These are phyloP conservation scores for Kodamaea arcana DNA, from an alignment of 1,139 yeast genomes.

Conservation along the genomic window DNA sequence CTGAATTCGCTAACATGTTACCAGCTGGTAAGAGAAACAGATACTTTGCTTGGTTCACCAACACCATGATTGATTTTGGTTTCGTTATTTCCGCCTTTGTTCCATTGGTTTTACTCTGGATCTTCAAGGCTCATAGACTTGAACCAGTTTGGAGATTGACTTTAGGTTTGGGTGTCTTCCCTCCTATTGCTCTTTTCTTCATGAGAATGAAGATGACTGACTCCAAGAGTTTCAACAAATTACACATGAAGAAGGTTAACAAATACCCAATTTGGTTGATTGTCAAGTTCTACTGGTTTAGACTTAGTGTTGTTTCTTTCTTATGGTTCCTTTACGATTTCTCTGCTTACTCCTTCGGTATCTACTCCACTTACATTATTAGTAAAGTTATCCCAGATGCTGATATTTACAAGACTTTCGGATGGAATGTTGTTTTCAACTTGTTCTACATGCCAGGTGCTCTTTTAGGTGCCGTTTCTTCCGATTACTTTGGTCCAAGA, in stretches of 20 bases:
- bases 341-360: slow-evolving; percentile 81
- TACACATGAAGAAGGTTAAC: slow-evolving; percentile 59
- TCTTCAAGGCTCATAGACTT: slow-evolving; percentile 65
- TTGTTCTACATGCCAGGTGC: slow-evolving; percentile 89
- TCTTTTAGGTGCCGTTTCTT: slow-evolving; percentile 70
- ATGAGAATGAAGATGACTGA: slow-evolving; percentile 74
- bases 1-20: slow-evolving; percentile 80
- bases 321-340: slow-evolving; percentile 94
- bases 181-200: slow-evolving; percentile 74
- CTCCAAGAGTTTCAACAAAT: slow-evolving; percentile 64
- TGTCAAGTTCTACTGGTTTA: slow-evolving; percentile 80
- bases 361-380: slow-evolving; percentile 72
- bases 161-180: slow-evolving; percentile 87
- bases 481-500: slow-evolving; percentile 91
- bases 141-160: slow-evolving; percentile 88
- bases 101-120: slow-evolving; percentile 86
- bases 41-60: slow-evolving; percentile 86
- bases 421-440: slow-evolving; percentile 90
- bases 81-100: slow-evolving; percentile 82
- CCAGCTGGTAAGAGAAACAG: slow-evolving; percentile 83
- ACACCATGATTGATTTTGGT: slow-evolving; percentile 82
- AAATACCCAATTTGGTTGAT: slow-evolving; percentile 65
- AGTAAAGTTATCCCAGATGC: slow-evolving; percentile 56
- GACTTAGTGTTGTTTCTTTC: slow-evolving; percentile 64
- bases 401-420: slow-evolving; percentile 70